Conservation (phyloP, 345 rosid species). For the Rhodomyrtus tomentosa region DNA sequence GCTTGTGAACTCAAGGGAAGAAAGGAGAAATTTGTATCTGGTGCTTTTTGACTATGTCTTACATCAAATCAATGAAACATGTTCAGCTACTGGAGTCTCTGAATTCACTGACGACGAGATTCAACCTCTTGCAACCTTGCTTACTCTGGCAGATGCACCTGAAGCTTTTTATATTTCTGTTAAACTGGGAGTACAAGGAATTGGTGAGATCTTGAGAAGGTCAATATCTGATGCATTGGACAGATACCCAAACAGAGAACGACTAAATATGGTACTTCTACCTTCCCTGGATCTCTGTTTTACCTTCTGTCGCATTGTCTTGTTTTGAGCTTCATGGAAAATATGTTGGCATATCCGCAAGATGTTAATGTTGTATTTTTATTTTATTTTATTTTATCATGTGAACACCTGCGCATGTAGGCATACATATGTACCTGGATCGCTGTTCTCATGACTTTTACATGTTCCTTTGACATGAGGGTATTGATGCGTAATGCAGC, state of each 20-base stretch:
- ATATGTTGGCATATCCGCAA: neutral
- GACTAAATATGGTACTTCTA: slow-evolving; percentile 59
- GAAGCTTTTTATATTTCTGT: slow-evolving; percentile 95
- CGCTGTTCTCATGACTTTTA: neutral
- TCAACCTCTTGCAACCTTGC: slow-evolving; percentile 69
- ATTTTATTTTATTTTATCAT: neutral
- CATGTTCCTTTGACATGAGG: neutral
- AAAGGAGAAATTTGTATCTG: slow-evolving; percentile 75
- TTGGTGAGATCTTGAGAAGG: slow-evolving; percentile 87
- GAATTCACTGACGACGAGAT: slow-evolving; percentile 82
- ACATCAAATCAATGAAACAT: slow-evolving; percentile 79
- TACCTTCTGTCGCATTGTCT: neutral
- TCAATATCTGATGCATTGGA: slow-evolving; percentile 71
- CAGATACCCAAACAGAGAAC: slow-evolving; percentile 78
- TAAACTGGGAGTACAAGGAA: slow-evolving; percentile 92
- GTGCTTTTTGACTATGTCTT: slow-evolving; percentile 83
- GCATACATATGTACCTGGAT: neutral
- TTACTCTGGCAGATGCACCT: slow-evolving; percentile 83
- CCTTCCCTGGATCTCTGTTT: neutral
- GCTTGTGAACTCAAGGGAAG: slow-evolving; percentile 72
- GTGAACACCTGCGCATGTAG: neutral
- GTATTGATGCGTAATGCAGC: neutral
- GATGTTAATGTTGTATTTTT: neutral
- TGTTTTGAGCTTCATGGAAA: neutral
- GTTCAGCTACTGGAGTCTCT: slow-evolving; percentile 65